Conservation (phyloP, 495 filamentous ascomycete species). For the Aspergillus ellipticus region DNA sequence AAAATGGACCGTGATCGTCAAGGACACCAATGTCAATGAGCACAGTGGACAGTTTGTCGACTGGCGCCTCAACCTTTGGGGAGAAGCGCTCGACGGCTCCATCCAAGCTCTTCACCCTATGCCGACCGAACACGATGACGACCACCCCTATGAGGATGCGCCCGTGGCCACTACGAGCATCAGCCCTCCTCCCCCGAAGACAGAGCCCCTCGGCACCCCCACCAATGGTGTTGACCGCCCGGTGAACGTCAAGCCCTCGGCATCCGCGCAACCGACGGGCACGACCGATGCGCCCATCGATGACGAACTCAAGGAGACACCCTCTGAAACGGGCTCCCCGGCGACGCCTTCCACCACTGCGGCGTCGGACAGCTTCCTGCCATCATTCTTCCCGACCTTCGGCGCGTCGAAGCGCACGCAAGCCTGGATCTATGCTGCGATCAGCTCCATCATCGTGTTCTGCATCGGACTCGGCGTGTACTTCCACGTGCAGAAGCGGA, state of each 20-base stretch:
- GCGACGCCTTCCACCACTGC: constrained; percentile 45
- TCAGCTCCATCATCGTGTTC: constrained; percentile 81
- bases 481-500: constrained; percentile 72
- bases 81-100: constrained; percentile 71
- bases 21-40: constrained; percentile 77
- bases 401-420: constrained; percentile 86
- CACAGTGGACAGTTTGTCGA: constrained; percentile 75
- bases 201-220: constrained; percentile 43
- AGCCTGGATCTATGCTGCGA: constrained; percentile 88
- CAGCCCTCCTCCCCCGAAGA: constrained; percentile 42
- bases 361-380: constrained; percentile 60
- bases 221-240: constrained; percentile 78
- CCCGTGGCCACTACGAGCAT: constrained; percentile 53
- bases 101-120: constrained; percentile 72
- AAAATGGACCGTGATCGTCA: constrained; percentile 86
- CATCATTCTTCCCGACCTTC: constrained; percentile 92
- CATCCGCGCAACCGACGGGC: constrained; percentile 24
- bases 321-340: constrained; percentile 30
- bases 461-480: constrained; percentile 75
- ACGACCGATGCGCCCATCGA: constrained; percentile 16
- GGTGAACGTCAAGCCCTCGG: constrained; percentile 56
- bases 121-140: constrained; percentile 79
- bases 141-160: constrained; percentile 62
- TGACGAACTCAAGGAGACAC: constrained; percentile 19
- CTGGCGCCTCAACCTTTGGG: constrained; percentile 94